Evolutionary conservation across 441 rosid species (phyloP).

Genomic region (Populus tomentosa): DNA sequence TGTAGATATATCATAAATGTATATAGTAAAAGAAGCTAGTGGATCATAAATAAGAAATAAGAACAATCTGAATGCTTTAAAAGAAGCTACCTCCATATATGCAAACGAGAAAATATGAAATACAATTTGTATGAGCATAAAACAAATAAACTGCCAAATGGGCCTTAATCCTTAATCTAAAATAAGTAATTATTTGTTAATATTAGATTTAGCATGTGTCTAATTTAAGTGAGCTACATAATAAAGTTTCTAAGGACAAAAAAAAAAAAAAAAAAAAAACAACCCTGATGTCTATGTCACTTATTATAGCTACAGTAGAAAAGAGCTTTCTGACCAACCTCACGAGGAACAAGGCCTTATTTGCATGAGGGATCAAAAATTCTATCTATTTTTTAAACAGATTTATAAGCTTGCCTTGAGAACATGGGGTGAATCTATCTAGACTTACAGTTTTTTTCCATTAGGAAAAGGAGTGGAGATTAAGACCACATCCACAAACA

Average conservation of each 20-base stretch:
- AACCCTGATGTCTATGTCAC: neutral
- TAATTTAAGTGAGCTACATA: neutral
- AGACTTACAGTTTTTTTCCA: neutral
- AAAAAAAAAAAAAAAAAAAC: too few species aligned
- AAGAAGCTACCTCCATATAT: neutral
- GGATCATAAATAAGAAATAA: neutral
- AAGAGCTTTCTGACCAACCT: neutral
- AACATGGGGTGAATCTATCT: neutral
- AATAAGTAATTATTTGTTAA: too few species aligned
- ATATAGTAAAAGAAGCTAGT: neutral
- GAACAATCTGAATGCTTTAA: neutral
- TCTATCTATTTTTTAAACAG: neutral
- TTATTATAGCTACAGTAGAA: neutral
- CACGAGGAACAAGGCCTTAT: neutral
- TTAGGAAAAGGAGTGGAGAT: neutral
- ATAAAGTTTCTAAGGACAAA: neutral
- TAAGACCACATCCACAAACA: neutral
- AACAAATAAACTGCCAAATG: neutral
- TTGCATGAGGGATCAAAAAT: neutral
- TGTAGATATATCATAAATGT: neutral
- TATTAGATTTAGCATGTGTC: neutral
- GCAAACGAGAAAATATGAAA: neutral
- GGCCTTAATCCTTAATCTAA: neutral
- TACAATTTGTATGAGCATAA: neutral
- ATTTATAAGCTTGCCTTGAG: neutral